A percentile compares a stretch with the other conserved stretches of the same genome.
These are phyloP conservation scores for Staphylotrichum tortipilum DNA, from an alignment of 495 filamentous ascomycete genomes.

Conservation along the genomic window DNA sequence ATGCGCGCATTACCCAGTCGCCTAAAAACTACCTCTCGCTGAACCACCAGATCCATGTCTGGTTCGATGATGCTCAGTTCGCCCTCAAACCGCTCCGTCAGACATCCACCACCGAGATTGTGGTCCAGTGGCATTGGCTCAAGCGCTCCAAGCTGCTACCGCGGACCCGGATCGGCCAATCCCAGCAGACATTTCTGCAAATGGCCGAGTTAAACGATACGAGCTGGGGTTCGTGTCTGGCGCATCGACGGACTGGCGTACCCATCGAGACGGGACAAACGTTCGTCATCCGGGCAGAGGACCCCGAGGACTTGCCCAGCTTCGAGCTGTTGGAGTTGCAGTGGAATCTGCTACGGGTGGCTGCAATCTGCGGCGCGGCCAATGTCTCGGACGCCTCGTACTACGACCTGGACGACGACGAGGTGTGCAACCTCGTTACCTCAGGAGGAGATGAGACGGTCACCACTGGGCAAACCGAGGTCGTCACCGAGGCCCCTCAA, in stretches of 20 bases:
- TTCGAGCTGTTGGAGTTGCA: not conserved
- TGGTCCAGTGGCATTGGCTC: conserved; percentile 12
- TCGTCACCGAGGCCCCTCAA: not conserved
- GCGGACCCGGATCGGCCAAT: not conserved
- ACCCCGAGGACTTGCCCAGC: not conserved
- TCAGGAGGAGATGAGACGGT: not conserved
- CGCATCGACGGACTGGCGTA: not conserved
- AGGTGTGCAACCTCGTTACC: not conserved
- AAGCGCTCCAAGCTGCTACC: not conserved
- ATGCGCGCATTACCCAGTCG: not conserved
- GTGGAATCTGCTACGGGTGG: not conserved
- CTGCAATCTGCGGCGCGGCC: not conserved
- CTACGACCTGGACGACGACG: not conserved
- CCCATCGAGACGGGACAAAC: not conserved
- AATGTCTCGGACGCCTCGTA: not conserved
- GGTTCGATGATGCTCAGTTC: conserved; percentile 7
- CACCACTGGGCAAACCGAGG: not conserved
- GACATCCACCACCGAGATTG: not conserved
- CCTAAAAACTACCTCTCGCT: conserved; percentile 7
- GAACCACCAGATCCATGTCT: conserved; percentile 10
- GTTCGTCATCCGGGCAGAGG: not conserved
- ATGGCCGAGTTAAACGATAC: not conserved
- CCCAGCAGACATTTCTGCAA: not conserved
- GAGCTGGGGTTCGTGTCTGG: not conserved
- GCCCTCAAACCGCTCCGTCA: conserved; percentile 9